phyloP scores from a whole-genome alignment of 2,329 filamentous ascomycete species.

The Dactylellina sp. region DNA sequence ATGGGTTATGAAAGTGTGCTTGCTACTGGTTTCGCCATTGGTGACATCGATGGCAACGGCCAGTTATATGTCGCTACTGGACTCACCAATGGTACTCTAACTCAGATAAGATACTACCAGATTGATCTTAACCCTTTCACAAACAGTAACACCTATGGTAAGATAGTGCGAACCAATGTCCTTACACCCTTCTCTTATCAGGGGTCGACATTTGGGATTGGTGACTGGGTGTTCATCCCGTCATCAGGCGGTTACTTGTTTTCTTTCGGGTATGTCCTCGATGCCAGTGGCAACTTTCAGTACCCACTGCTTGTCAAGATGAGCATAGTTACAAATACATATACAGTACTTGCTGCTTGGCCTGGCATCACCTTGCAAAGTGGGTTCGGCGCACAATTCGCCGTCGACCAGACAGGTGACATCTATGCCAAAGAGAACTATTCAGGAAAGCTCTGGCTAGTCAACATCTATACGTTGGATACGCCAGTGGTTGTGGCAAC shows the following conservation, averaged over 20 bases:
- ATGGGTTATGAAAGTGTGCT: not conserved
- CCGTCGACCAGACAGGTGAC: not conserved
- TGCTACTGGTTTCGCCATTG: constrained; percentile 4
- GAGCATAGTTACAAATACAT: constrained; percentile 5
- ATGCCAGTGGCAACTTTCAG: not conserved
- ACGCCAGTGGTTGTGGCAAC: not conserved
- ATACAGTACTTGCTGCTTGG: constrained; percentile 3
- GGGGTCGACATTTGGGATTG: not conserved
- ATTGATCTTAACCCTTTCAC: constrained; percentile 14
- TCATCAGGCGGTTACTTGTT: not conserved
- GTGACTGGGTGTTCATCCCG: constrained; percentile 1
- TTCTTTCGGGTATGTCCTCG: not conserved
- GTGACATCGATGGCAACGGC: constrained; percentile 7
- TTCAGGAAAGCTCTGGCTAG: not conserved
- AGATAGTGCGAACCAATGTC: constrained; percentile 2
- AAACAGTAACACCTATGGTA: not conserved
- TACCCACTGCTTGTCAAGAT: constrained; percentile 3
- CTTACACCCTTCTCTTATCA: not conserved
- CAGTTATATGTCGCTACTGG: constrained; percentile 5
- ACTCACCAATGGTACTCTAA: not conserved
- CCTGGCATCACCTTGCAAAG: not conserved
- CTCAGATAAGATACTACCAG: not conserved
- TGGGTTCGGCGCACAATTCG: constrained; percentile 1
- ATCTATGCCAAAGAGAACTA: constrained; percentile 1
- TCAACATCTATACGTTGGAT: not conserved